phyloP scores from a whole-genome alignment of 495 filamentous ascomycete genomes.

The Daldinia vernicosa region DNA sequence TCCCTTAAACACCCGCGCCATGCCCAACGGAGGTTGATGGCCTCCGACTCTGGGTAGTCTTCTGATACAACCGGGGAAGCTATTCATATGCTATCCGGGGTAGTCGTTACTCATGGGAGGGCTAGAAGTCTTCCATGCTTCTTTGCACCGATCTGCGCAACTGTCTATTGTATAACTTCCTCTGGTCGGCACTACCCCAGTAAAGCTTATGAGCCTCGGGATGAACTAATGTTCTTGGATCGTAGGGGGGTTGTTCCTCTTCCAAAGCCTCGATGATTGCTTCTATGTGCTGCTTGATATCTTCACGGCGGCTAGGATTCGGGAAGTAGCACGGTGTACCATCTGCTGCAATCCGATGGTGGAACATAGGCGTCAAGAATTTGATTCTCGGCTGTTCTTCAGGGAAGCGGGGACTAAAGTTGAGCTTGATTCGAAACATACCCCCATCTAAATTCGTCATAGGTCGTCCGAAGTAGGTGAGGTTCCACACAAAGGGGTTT shows the following conservation, averaged over 20 bases:
- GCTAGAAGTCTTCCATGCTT: constrained; percentile 59
- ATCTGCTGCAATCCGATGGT: constrained; percentile 82
- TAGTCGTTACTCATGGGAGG: neutral
- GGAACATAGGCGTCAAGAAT: constrained; percentile 83
- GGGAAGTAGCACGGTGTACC: constrained; percentile 88
- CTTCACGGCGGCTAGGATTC: constrained; percentile 67
- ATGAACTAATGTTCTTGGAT: constrained; percentile 88
- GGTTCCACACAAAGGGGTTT: constrained; percentile 73
- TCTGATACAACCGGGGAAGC: constrained; percentile 12
- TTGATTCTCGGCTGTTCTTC: constrained; percentile 88
- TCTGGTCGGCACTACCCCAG: constrained; percentile 83
- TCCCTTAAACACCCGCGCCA: constrained; percentile 25
- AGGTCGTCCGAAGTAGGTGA: constrained; percentile 88
- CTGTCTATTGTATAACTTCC: constrained; percentile 83
- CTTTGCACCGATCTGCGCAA: constrained; percentile 70
- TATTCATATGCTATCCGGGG: neutral
- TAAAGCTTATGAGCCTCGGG: constrained; percentile 85
- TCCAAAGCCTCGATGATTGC: constrained; percentile 85
- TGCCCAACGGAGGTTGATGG: constrained; percentile 5
- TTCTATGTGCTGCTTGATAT: constrained; percentile 84
- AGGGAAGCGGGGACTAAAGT: constrained; percentile 88
- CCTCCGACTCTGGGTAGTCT: neutral
- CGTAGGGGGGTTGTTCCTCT: constrained; percentile 86
- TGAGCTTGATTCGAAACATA: constrained; percentile 80
- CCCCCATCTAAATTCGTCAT: constrained; percentile 96